Base-by-base conservation (phyloP, 75 land plant species). In the Sequoiadendron giganteum region DNA sequence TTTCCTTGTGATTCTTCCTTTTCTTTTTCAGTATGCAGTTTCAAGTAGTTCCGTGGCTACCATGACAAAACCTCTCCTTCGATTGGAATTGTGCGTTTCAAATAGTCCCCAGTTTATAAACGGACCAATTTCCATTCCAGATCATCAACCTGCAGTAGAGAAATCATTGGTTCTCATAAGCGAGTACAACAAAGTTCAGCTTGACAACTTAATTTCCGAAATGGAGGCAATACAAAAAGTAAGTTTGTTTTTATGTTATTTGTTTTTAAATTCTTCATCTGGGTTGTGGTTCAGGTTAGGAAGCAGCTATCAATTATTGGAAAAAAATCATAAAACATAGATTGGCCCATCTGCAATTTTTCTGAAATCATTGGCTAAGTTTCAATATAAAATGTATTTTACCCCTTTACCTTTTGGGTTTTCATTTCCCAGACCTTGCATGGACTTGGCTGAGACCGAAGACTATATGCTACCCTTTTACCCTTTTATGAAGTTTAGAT, bases 181-280 rank as follows among this genome's bases (percentile, higher is more conserved):
- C 32, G 83, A 81, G 83, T 45, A 81, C 83, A 45, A 0, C 49
- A 81, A 81, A 81, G n/a, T 19, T 43, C 30, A 81, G 48, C 83
- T 81, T 42, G 83, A 81, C 13, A 43, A 25, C 25, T 45, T 81
- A 45, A 81, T 81, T 28, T 81, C 83, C 8, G 48, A 81, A 81
- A 45, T 81, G 83, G 83, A 81, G 48, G 49, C 30, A 43, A 81
- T 81, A 45, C 30, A 81, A 81, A 81, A 81, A 45, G 83, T 81
- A 81, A 81, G 48, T 28, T 2, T 65, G 70, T 7, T 65, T 56
- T 65, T 21, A 5, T 65, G 25, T 65, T 21, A 3, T 25, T 65
- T 19, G 0, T 0, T 25, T 65, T 65, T 19, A 5, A 52, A 52
- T 65, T 65, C 28, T 65, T 65, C 70, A 65, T 65, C n/a, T 7